These are phyloP conservation scores for Moesziomyces antarcticus DNA, from an alignment of 1,284 basidiomycete genomes.

Conservation along the genomic window DNA sequence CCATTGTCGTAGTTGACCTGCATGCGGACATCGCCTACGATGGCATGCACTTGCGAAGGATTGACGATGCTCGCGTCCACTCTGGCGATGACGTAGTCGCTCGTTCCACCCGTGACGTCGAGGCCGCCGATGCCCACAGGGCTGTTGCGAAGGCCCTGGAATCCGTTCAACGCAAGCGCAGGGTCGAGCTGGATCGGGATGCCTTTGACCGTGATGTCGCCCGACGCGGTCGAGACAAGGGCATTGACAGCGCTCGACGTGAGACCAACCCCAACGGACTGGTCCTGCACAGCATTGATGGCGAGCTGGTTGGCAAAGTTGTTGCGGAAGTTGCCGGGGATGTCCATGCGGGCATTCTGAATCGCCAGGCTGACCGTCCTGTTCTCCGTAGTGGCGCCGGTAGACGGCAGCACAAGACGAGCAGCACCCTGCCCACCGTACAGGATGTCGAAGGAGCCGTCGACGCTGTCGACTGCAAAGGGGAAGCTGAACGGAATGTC, in stretches of 20 bases:
- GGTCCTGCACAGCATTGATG: slow-evolving; percentile 74
- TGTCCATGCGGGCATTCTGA: slow-evolving; percentile 74
- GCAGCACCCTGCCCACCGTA: slow-evolving; percentile 74
- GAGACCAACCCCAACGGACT: slow-evolving; percentile 71
- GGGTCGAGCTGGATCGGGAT: slow-evolving; percentile 77
- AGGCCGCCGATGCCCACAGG: slow-evolving; percentile 74
- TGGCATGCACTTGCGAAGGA: slow-evolving; percentile 77
- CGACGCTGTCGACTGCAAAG: slow-evolving; percentile 74
- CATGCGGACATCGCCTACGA: slow-evolving; percentile 76
- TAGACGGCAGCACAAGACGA: slow-evolving; percentile 74
- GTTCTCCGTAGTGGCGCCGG: slow-evolving; percentile 75
- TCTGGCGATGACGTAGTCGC: slow-evolving; percentile 76
- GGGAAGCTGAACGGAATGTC: slow-evolving; percentile 78
- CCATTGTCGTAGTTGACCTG: slow-evolving; percentile 73
- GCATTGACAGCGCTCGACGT: slow-evolving; percentile 74
- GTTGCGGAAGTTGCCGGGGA: slow-evolving; percentile 72
- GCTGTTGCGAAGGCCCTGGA: slow-evolving; percentile 75
- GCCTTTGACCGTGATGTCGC: slow-evolving; percentile 72
- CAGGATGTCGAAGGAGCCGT: slow-evolving; percentile 75
- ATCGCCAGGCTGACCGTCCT: slow-evolving; percentile 75
- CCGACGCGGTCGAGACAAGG: slow-evolving; percentile 76
- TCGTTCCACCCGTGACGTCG: slow-evolving; percentile 78
- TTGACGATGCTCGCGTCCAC: slow-evolving; percentile 69
- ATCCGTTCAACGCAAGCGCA: slow-evolving; percentile 72
- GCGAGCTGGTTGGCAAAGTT: slow-evolving; percentile 74